phyloP scores from a whole-genome alignment of 495 filamentous ascomycete species.

The Penicilliopsis zonata region DNA sequence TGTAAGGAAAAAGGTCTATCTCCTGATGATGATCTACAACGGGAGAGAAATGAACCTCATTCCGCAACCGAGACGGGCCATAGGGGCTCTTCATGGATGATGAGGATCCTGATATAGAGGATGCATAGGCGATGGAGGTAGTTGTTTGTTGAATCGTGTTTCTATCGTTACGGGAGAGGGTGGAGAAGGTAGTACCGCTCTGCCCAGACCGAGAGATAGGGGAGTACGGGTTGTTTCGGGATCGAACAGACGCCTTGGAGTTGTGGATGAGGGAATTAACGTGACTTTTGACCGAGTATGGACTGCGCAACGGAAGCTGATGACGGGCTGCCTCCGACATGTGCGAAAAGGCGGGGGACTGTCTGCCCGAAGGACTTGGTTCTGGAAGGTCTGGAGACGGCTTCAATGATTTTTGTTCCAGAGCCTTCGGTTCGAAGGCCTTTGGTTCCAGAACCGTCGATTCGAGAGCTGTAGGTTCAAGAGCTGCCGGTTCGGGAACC shows the following conservation, averaged over 20 bases:
- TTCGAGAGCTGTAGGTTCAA: too few relatives aligned
- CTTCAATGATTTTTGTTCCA: slow-evolving; percentile 21
- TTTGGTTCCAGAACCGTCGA: slow-evolving; percentile 18
- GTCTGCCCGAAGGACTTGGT: slow-evolving; percentile 9
- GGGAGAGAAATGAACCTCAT: slow-evolving; percentile 64
- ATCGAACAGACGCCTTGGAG: slow-evolving; percentile 32
- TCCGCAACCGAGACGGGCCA: slow-evolving; percentile 60
- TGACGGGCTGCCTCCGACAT: slow-evolving; percentile 32
- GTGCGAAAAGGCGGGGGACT: slow-evolving; percentile 31
- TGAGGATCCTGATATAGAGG: slow-evolving; percentile 54
- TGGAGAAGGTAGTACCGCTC: slow-evolving; percentile 35
- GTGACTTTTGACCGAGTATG: slow-evolving; percentile 49
- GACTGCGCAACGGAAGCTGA: slow-evolving; percentile 48
- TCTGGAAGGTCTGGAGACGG: slow-evolving; percentile 27
- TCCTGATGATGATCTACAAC: too few relatives aligned
- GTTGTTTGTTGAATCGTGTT: slow-evolving; percentile 26
- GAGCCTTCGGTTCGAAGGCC: slow-evolving; percentile 15
- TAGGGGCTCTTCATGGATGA: slow-evolving; percentile 53
- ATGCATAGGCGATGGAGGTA: slow-evolving; percentile 26
- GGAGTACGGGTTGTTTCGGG: slow-evolving; percentile 21
- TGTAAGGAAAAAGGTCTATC: slow-evolving; percentile 52
- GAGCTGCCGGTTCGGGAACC: too few relatives aligned
- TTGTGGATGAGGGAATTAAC: slow-evolving; percentile 53
- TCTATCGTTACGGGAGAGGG: slow-evolving; percentile 20
- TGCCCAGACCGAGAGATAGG: slow-evolving; percentile 30